Percentiles rank a stretch among this genome's conserved stretches.
phyloP scores from a whole-genome alignment of 2,329 filamentous ascomycete genomes.

The Apiospora aurea region DNA sequence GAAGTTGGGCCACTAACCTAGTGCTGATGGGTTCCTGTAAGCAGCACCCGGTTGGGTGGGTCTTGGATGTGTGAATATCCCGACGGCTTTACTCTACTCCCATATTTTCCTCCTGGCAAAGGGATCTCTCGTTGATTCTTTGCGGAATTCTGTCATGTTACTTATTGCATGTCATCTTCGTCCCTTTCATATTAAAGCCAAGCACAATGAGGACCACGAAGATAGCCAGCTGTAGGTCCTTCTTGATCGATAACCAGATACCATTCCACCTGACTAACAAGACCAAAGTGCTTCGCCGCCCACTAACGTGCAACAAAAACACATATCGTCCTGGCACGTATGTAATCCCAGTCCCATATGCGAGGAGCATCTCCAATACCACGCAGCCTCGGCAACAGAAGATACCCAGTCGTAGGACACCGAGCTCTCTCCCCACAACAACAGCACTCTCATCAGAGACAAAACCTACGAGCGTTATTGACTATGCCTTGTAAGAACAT shows the following conservation, averaged over 20 bases:
- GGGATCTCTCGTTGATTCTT: neutral
- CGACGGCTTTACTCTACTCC: conserved; percentile 20
- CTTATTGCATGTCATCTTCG: neutral
- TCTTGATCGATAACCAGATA: too few relatives aligned
- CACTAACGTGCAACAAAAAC: neutral
- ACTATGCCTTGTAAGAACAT: conserved; percentile 35
- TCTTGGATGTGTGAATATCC: conserved; percentile 29
- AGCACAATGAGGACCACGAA: neutral
- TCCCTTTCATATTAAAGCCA: too few relatives aligned
- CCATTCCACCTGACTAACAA: neutral
- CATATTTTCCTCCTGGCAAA: neutral
- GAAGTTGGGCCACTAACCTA: neutral
- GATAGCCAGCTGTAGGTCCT: neutral
- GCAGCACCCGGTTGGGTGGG: conserved; percentile 10
- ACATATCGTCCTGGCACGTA: too few relatives aligned
- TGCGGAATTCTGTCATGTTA: neutral
- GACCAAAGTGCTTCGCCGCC: neutral
- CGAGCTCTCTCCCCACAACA: neutral
- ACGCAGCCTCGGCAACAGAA: neutral
- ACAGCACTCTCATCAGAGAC: conserved; percentile 24
- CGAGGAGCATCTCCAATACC: neutral
- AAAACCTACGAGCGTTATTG: conserved; percentile 29
- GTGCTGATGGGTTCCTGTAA: neutral
- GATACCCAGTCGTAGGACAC: neutral
- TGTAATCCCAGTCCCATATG: neutral